Conservation (phyloP, 345 rosid species). For the Lepidium africanum region DNA sequence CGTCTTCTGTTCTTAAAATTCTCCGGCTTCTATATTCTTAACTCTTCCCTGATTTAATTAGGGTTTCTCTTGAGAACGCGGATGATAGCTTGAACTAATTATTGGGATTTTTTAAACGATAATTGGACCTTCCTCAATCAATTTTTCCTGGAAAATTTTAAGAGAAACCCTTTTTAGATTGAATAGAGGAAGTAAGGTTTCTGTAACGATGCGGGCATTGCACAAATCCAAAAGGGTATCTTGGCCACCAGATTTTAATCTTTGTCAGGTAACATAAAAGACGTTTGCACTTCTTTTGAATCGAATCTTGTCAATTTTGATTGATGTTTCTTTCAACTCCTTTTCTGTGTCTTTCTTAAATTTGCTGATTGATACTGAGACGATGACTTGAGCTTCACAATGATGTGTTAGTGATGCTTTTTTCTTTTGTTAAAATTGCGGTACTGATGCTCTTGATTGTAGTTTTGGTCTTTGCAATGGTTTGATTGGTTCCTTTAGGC, state of each 20-base stretch:
- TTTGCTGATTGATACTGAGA: slow-evolving; percentile 1
- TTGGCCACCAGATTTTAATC: slow-evolving; percentile 92
- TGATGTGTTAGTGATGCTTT: background rate
- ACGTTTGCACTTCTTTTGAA: slow-evolving; percentile 4
- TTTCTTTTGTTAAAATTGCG: too few relatives aligned
- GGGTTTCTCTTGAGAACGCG: slow-evolving; percentile 18
- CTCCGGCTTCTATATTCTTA: background rate
- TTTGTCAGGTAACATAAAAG: slow-evolving; percentile 78
- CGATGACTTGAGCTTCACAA: background rate
- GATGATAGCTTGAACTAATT: background rate
- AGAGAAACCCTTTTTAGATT: background rate
- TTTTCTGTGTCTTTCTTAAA: background rate
- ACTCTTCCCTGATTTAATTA: background rate
- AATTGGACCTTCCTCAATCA: slow-evolving; percentile 16
- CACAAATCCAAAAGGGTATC: slow-evolving; percentile 78
- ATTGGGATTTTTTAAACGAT: slow-evolving; percentile 2
- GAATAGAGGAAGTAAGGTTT: slow-evolving; percentile 3
- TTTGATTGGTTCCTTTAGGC: background rate
- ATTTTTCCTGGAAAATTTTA: background rate
- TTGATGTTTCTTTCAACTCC: background rate
- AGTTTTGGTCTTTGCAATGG: background rate
- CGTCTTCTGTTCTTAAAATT: slow-evolving; percentile 7
- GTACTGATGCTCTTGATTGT: background rate
- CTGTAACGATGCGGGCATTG: slow-evolving; percentile 69
- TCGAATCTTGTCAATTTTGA: background rate